These are phyloP conservation scores for Solanum sitiens DNA, from an alignment of 257 asterid species.

Conservation along the genomic window DNA sequence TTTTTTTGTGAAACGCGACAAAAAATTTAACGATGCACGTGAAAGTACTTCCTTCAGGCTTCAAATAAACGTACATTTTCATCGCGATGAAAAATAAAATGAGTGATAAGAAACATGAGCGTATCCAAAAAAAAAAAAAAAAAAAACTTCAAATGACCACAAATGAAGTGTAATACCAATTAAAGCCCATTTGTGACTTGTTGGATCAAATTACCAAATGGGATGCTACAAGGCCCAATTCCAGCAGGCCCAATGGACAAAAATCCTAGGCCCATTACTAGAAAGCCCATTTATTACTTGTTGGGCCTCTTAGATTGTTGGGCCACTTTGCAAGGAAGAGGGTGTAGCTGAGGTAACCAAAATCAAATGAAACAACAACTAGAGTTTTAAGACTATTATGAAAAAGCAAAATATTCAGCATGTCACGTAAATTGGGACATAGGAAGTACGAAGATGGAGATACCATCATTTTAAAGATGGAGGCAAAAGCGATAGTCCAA, in stretches of 20 bases:
- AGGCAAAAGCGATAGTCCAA: slow-evolving; percentile 36
- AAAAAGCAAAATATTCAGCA: not conserved
- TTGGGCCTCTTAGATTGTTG: slow-evolving; percentile 45
- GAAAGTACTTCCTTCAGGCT: slow-evolving; percentile 70
- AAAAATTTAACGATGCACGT: slow-evolving; percentile 36
- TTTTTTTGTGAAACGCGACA: slow-evolving; percentile 30
- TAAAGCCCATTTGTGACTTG: slow-evolving; percentile 51
- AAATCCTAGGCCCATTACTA: slow-evolving; percentile 31
- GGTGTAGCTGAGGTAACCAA: slow-evolving; percentile 66
- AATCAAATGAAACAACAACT: too few species aligned
- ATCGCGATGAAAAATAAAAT: slow-evolving; percentile 47
- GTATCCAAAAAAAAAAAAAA: too few species aligned
- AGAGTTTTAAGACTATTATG: not conserved
- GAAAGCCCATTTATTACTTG: slow-evolving; percentile 32
- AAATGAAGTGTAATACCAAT: slow-evolving; percentile 53
- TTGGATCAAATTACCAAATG: slow-evolving; percentile 70
- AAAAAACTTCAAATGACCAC: too few species aligned
- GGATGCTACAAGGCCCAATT: slow-evolving; percentile 89
- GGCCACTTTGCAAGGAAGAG: slow-evolving; percentile 42
- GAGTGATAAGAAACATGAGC: slow-evolving; percentile 44
- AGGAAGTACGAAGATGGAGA: too few species aligned
- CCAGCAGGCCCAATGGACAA: slow-evolving; percentile 61
- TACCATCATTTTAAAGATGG: slow-evolving; percentile 8
- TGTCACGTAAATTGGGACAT: not conserved
- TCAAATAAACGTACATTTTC: slow-evolving; percentile 36